These are phyloP conservation scores for Xylariomycetidae sp. DNA, from an alignment of 2,329 filamentous ascomycete species.

Conservation along the genomic window DNA sequence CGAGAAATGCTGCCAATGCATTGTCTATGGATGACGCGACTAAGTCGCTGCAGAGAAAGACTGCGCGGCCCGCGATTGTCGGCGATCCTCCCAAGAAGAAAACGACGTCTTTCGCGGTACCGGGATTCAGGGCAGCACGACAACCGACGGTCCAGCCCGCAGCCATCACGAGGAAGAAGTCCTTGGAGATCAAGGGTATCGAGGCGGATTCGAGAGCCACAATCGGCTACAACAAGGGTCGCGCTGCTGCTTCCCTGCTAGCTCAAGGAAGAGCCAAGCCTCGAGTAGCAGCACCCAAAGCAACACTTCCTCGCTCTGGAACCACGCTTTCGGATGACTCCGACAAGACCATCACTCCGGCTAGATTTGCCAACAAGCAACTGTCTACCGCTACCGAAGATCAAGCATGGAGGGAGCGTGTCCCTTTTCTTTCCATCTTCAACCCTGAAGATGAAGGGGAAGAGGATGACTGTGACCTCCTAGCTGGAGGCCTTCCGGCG, in stretches of 20 bases:
- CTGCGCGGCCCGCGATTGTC: constrained; percentile 19
- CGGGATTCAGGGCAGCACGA: constrained; percentile 28
- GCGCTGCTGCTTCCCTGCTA: constrained; percentile 47
- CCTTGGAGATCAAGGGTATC: constrained; percentile 56
- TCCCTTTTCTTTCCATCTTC: constrained; percentile 56
- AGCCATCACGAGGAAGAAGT: constrained; percentile 40
- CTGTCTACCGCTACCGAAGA: constrained; percentile 21
- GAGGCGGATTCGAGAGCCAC: constrained; percentile 72
- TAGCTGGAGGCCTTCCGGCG: constrained; percentile 24
- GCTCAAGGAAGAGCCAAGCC: constrained; percentile 29
- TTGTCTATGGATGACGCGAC: constrained; percentile 39
- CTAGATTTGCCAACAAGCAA: constrained; percentile 32
- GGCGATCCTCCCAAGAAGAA: constrained; percentile 20
- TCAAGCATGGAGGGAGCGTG: constrained; percentile 34
- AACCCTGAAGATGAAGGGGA: constrained; percentile 44
- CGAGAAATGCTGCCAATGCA: constrained; percentile 51
- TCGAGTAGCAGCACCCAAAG: constrained; percentile 13
- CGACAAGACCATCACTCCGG: constrained; percentile 44
- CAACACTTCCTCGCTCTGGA: constrained; percentile 26
- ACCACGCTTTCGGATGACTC: constrained; percentile 34
- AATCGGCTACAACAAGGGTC: constrained; percentile 78
- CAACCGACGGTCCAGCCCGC: constrained; percentile 31
- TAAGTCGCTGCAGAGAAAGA: constrained; percentile 26
- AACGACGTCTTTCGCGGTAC: constrained; percentile 17
- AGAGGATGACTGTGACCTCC: constrained; percentile 28